These are phyloP conservation scores for Termitomyces sp. DNA, from an alignment of 768 basidiomycete species.

Conservation along the genomic window DNA sequence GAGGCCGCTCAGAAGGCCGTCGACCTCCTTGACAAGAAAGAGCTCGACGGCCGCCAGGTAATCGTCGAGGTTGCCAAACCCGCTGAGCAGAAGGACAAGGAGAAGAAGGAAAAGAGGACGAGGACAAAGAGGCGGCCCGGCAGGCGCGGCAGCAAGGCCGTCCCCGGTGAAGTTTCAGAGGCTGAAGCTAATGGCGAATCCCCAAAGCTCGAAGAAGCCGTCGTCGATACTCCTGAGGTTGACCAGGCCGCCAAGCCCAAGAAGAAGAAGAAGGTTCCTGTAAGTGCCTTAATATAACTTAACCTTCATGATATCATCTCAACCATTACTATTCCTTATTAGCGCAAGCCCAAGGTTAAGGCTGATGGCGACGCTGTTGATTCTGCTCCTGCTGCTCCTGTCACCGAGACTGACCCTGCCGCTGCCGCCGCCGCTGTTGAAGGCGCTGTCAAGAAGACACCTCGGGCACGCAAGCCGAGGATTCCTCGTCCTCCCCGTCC, in stretches of 20 bases:
- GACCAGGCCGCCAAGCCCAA: constrained; percentile 75
- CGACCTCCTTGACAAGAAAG: constrained; percentile 78
- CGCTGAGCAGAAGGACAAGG: constrained; percentile 79
- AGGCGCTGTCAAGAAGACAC: constrained; percentile 40
- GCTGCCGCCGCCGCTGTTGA: constrained; percentile 28
- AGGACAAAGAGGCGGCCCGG: constrained; percentile 77
- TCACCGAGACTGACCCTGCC: constrained; percentile 22
- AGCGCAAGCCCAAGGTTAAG: constrained; percentile 62
- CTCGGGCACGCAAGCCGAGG: constrained; percentile 53
- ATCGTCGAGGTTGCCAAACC: constrained; percentile 94
- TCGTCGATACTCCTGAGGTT: constrained; percentile 47
- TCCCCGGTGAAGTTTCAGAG: constrained; percentile 85
- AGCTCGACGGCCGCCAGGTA: constrained; percentile 84
- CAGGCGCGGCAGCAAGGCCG: constrained; percentile 82
- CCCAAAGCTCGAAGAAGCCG: constrained; percentile 49
- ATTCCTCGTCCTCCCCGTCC: constrained; percentile 58
- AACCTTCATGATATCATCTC: constrained; percentile 16
- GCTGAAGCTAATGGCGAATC: constrained; percentile 82
- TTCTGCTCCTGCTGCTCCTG: constrained; percentile 28
- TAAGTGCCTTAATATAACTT: constrained; percentile 29
- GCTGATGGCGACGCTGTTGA: constrained; percentile 32
- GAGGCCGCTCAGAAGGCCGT: constrained; percentile 87
- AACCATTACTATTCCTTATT: constrained; percentile 7
- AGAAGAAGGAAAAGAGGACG: constrained; percentile 71
- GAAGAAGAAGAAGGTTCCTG: constrained; percentile 72